phyloP scores from a whole-genome alignment of 768 basidiomycete species.

The Lentinus tigrinus region DNA sequence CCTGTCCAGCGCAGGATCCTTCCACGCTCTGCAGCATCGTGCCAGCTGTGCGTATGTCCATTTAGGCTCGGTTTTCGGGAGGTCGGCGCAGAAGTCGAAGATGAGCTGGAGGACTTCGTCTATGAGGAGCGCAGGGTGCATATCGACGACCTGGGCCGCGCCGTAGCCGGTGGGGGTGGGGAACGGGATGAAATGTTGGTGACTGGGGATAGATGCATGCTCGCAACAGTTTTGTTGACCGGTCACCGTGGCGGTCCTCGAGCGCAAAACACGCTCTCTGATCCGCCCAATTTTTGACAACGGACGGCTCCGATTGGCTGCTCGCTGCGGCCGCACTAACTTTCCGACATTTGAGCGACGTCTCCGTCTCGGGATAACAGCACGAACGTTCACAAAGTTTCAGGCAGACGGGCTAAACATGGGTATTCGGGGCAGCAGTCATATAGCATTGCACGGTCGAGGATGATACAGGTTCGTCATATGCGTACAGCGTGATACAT shows the following conservation, averaged over 20 bases:
- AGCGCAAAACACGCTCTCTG: neutral
- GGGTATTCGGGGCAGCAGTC: neutral
- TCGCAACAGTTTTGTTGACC: neutral
- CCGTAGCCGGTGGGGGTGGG: neutral
- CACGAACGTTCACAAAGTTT: neutral
- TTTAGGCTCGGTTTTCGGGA: neutral
- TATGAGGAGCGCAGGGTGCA: constrained; percentile 29
- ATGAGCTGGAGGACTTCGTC: constrained; percentile 28
- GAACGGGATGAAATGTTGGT: neutral
- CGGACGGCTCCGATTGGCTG: constrained; percentile 8
- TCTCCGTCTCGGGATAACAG: too few relatives aligned
- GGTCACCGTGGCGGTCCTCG: constrained; percentile 13
- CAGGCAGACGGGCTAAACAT: neutral
- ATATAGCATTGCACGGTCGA: constrained; percentile 12
- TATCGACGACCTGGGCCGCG: constrained; percentile 1
- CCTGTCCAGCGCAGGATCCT: constrained; percentile 26
- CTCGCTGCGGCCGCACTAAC: neutral
- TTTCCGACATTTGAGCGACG: neutral
- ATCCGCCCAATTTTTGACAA: constrained; percentile 9
- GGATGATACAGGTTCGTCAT: constrained; percentile 18
- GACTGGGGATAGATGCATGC: neutral
- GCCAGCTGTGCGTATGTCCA: constrained; percentile 25
- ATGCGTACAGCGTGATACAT: constrained; percentile 20
- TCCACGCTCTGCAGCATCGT: constrained; percentile 27
- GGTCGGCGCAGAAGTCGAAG: constrained; percentile 24